Base-by-base conservation (phyloP, 805 yeast genomes). In the Kuraishia ogatae region DNA sequence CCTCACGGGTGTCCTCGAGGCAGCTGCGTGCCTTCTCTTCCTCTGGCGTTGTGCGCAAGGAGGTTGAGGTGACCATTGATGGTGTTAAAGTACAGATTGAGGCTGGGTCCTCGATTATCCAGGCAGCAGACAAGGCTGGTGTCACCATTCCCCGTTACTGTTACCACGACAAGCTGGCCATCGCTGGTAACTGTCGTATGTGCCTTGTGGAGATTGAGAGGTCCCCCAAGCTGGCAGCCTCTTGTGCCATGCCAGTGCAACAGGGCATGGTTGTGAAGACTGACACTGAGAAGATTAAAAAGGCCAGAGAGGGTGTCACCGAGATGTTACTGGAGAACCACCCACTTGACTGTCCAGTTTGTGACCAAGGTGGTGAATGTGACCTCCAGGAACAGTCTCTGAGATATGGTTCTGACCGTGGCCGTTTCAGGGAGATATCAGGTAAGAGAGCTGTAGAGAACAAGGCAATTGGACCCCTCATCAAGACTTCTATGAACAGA, bases 281-380 rank as follows among this genome's bases (percentile, higher is more conserved):
- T 53, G 80, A 85, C 67, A 74, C 85, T 47, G 93, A 86, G 62
- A 82, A 89, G 66, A 88, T 87, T 59, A 84, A 81, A 70, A 83
- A 85, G 70, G 89, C 92, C 50, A 81, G 96, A 67, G 96, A 89
- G 72, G 93, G 93, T 68, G 94, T 89, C 63, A 89, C 96, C 50
- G 96, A 89, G 72, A 87, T 89, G 84, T 74, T 89, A 59, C 78
- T 89, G 60, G 89, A 89, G 62, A 89, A 89, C 77, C 96, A 89
- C 75, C 96, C 96, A 22, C 78, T 89, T 66, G 96, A 89, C 74
- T 89, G 96, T 73, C 96, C 96, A 23, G 86, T 89, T 55, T 89
- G 96, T 72, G 96, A 89, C 73, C 96, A 89, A 73, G 96, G 96
- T 72, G 96, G 96, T 61, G 96, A 89, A 71, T 89, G 96, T 76